phyloP scores from a whole-genome alignment of 306 rosid genomes.

The Acacia melanoxylon region DNA sequence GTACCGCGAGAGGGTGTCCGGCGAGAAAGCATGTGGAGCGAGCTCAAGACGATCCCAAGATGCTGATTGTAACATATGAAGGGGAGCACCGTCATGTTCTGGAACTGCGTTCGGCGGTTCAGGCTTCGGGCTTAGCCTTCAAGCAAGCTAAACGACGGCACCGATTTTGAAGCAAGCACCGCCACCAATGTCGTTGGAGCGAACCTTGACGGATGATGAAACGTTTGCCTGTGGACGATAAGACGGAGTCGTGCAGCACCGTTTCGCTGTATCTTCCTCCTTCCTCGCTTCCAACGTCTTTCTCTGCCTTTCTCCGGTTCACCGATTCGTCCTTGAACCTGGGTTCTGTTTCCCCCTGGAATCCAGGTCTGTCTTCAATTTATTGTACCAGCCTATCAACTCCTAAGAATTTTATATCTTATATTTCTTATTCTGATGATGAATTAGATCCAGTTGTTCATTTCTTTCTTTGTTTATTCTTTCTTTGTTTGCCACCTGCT shows the following conservation, averaged over 20 bases:
- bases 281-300: too few relatives aligned
- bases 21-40: conserved; percentile 90
- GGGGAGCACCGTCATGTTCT: conserved; percentile 41
- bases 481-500: too few relatives aligned
- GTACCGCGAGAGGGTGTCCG: conserved; percentile 74
- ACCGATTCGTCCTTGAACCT: too few relatives aligned
- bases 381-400: too few relatives aligned
- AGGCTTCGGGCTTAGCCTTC: conserved; percentile 5
- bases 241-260: conserved; percentile 36
- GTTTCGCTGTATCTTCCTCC: too few relatives aligned
- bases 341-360: too few relatives aligned
- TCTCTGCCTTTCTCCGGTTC: too few relatives aligned
- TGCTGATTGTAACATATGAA: conserved; percentile 41
- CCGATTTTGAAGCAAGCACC: neutral
- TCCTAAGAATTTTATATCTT: too few relatives aligned
- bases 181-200: neutral
- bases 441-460: too few relatives aligned
- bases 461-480: too few relatives aligned
- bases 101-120: neutral
- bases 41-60: conserved; percentile 48
- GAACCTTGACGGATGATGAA: neutral
- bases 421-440: too few relatives aligned
- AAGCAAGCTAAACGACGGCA: neutral
- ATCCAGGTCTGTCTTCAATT: too few relatives aligned
- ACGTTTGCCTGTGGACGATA: conserved; percentile 31